Conservation (phyloP, 2,329 filamentous ascomycete species). For the Nemania diffusa region DNA sequence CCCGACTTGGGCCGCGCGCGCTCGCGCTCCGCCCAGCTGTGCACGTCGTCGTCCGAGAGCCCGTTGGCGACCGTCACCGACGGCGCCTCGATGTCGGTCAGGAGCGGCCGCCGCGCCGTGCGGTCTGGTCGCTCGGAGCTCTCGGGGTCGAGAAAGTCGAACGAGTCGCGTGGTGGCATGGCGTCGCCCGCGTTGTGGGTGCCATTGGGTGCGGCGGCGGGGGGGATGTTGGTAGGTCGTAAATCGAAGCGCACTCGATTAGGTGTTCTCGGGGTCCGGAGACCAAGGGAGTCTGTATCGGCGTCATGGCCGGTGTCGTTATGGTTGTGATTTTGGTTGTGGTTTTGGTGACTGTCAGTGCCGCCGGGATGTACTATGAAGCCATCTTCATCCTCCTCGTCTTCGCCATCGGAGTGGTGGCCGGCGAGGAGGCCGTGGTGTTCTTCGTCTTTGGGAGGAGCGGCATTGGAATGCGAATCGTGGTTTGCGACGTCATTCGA, state of each 20-base stretch:
- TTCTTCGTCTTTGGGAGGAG: conserved; percentile 50
- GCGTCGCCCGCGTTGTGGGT: conserved; percentile 1
- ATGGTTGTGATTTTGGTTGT: conserved; percentile 10
- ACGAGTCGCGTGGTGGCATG: conserved; percentile 41
- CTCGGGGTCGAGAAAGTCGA: conserved; percentile 49
- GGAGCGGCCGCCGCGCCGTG: conserved; percentile 68
- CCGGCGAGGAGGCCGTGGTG: conserved; percentile 53
- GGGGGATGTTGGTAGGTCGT: conserved; percentile 47
- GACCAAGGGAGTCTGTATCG: conserved; percentile 27
- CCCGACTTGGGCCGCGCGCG: conserved; percentile 80
- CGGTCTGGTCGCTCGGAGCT: conserved; percentile 47
- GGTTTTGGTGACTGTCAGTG: conserved; percentile 14
- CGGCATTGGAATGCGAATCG: conserved; percentile 36
- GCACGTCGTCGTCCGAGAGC: conserved; percentile 57
- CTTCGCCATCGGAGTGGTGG: conserved; percentile 42
- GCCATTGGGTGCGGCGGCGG: conserved; percentile 44
- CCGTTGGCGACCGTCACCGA: conserved; percentile 73
- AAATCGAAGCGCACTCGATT: conserved; percentile 73
- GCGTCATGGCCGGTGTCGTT: conserved; percentile 14
- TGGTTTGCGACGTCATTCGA: conserved; percentile 33
- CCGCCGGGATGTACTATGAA: conserved; percentile 44
- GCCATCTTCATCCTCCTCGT: conserved; percentile 41
- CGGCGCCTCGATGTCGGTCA: conserved; percentile 79
- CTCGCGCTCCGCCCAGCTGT: conserved; percentile 64
- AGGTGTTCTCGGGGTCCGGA: conserved; percentile 64